Conservation (phyloP, 1,284 basidiomycete genomes). For the Athelia psychrophila region DNA sequence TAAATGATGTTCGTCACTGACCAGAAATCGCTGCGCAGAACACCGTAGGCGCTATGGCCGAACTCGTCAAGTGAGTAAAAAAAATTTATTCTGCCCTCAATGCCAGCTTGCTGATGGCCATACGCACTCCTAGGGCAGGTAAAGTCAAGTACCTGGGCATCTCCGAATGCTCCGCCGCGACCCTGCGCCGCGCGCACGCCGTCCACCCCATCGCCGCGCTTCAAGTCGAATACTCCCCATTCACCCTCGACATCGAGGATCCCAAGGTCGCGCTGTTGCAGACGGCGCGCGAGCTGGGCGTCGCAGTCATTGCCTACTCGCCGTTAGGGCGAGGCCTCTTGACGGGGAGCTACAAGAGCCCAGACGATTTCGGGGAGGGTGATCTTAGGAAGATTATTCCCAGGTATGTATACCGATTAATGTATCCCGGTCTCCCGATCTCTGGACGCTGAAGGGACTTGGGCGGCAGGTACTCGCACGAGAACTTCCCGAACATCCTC, state of each 20-base stretch:
- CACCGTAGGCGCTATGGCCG: constrained; percentile 34
- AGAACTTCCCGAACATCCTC: constrained; percentile 61
- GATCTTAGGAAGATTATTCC: constrained; percentile 34
- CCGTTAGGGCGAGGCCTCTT: constrained; percentile 41
- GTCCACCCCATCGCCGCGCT: constrained; percentile 46
- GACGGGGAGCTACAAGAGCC: constrained; percentile 38
- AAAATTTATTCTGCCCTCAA: no score
- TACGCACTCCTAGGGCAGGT: constrained; percentile 28
- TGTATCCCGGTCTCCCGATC: neutral
- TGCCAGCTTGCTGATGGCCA: no score
- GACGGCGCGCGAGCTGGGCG: constrained; percentile 35
- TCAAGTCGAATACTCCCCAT: constrained; percentile 53
- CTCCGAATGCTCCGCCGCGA: constrained; percentile 44
- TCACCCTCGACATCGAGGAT: constrained; percentile 42
- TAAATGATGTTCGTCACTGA: no score
- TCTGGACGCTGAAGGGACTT: no score
- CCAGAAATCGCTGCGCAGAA: constrained; percentile 12
- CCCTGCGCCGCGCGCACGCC: constrained; percentile 49
- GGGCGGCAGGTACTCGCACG: constrained; percentile 31
- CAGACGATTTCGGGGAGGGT: constrained; percentile 41
- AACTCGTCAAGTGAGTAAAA: constrained; percentile 32
- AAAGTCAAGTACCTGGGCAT: constrained; percentile 47
- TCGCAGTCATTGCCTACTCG: constrained; percentile 39
- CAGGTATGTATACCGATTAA: constrained; percentile 11
- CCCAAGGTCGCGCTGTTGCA: constrained; percentile 33